These are phyloP conservation scores for Dunaliella primolecta DNA, from an alignment of 139 green algal genomes.

Conservation along the genomic window DNA sequence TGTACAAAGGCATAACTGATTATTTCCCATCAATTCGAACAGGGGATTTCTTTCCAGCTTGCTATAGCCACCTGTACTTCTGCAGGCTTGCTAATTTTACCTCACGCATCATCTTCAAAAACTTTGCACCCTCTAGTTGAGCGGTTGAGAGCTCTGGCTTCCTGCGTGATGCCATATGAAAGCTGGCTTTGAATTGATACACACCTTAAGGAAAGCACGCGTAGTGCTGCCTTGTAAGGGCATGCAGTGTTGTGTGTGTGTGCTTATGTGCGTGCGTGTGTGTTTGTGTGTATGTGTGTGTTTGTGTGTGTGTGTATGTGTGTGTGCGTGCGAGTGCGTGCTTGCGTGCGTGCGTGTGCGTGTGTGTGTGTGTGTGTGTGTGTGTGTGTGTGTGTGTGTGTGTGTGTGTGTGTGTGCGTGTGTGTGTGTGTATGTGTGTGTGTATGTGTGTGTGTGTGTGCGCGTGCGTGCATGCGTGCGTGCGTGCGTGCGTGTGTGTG, in stretches of 20 bases:
- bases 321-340: neutral
- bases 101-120: neutral
- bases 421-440: neutral
- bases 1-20: neutral
- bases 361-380: neutral
- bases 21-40: neutral
- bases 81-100: neutral
- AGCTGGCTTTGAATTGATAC: slow-evolving; percentile 80
- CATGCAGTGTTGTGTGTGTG: neutral
- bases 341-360: neutral
- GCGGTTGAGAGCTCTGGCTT: neutral
- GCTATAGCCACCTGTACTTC: neutral
- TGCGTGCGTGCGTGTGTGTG: neutral
- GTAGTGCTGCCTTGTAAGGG: slow-evolving; percentile 66
- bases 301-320: neutral
- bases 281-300: neutral
- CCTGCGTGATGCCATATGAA: slow-evolving; percentile 20
- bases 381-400: neutral
- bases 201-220: slow-evolving; percentile 76
- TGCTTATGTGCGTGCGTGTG: neutral
- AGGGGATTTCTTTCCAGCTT: neutral
- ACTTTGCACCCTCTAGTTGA: neutral
- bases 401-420: neutral
- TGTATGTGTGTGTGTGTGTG: neutral
- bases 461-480: neutral